Evolutionary conservation across 768 basidiomycete genomes (phyloP).

Genomic region (Sporobolomyces phaffii): DNA sequence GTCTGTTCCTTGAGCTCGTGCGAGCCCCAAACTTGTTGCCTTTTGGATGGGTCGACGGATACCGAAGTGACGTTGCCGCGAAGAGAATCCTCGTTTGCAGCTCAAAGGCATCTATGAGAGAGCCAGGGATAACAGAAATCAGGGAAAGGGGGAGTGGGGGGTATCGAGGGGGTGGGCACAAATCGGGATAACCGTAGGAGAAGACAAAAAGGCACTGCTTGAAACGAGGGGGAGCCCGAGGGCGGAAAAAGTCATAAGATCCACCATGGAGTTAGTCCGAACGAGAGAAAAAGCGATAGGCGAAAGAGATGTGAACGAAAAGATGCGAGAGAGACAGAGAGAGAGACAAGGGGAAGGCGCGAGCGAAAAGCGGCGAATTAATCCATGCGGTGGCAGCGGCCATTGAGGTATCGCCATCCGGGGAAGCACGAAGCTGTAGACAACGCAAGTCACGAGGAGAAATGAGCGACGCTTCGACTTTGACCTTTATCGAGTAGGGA

Average conservation of each 20-base stretch:
- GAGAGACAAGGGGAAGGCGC: background rate
- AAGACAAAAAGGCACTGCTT: background rate
- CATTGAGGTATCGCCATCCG: conserved; percentile 13
- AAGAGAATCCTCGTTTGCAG: background rate
- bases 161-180: background rate
- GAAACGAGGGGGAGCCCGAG: too few relatives aligned
- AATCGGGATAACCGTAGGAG: background rate
- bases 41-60: too few relatives aligned
- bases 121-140: background rate
- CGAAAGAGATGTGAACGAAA: background rate
- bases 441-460: background rate
- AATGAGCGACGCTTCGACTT: too few relatives aligned
- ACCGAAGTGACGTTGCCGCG: background rate
- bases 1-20: too few relatives aligned
- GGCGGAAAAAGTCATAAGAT: background rate
- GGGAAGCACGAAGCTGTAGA: conserved; percentile 21
- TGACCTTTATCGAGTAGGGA: background rate
- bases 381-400: conserved; percentile 14
- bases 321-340: background rate
- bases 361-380: background rate
- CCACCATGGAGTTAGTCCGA: conserved; percentile 4
- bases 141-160: background rate
- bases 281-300: too few relatives aligned
- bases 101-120: conserved; percentile 1
- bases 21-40: too few relatives aligned